phyloP scores from a whole-genome alignment of 192 early-diverging fungal genomes.

The Coemansia sp. region DNA sequence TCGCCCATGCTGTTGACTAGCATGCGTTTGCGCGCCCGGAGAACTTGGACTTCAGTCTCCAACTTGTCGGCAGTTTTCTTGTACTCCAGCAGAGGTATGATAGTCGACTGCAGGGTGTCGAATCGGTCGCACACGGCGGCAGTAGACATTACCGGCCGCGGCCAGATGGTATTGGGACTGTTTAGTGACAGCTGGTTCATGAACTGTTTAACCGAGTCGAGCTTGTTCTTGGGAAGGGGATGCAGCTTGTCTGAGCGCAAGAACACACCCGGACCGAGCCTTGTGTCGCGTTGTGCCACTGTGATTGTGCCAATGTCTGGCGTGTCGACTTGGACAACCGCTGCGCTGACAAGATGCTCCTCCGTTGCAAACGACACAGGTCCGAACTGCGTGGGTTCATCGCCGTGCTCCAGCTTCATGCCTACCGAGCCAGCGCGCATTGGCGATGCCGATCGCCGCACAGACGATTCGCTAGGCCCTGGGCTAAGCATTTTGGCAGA shows the following conservation, averaged over 20 bases:
- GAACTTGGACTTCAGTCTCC: slow-evolving; percentile 70
- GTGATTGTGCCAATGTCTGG: slow-evolving; percentile 31
- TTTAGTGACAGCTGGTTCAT: slow-evolving; percentile 47
- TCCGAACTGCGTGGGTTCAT: slow-evolving; percentile 27
- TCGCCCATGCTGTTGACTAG: slow-evolving; percentile 43
- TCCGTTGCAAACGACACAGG: slow-evolving; percentile 44
- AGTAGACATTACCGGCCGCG: slow-evolving; percentile 84
- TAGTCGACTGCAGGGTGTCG: slow-evolving; percentile 72
- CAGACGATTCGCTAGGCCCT: neutral
- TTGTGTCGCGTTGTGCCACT: slow-evolving; percentile 44
- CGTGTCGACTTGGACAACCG: slow-evolving; percentile 24
- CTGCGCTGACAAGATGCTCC: slow-evolving; percentile 42
- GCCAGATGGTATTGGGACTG: slow-evolving; percentile 56
- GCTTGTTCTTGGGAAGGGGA: slow-evolving; percentile 52
- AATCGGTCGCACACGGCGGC: slow-evolving; percentile 76
- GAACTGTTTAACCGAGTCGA: slow-evolving; percentile 54
- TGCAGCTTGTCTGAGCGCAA: slow-evolving; percentile 55
- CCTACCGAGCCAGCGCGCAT: slow-evolving; percentile 5
- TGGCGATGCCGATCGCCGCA: slow-evolving; percentile 39
- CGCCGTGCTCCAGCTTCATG: slow-evolving; percentile 26
- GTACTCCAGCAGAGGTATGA: slow-evolving; percentile 77
- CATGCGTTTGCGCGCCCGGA: slow-evolving; percentile 45
- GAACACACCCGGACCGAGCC: slow-evolving; percentile 53
- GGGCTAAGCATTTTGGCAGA: slow-evolving; percentile 10
- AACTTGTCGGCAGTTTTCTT: slow-evolving; percentile 82